Conservation (phyloP, 768 basidiomycete genomes). For the Auricularia sp. region DNA sequence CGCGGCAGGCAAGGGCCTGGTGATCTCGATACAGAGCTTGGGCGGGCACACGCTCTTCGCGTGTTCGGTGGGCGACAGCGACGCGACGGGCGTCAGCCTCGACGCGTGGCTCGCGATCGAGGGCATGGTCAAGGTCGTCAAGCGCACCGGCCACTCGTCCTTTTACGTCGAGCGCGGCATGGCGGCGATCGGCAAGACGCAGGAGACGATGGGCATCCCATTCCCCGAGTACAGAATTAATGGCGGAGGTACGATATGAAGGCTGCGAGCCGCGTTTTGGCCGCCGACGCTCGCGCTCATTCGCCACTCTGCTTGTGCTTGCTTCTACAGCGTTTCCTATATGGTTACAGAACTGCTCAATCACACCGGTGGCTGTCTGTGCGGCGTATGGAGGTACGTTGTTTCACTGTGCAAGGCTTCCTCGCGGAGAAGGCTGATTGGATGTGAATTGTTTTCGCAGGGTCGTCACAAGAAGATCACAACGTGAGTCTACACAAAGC, state of each 20-base stretch:
- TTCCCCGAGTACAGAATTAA: slow-evolving; percentile 47
- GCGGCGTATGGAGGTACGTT: slow-evolving; percentile 63
- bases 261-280: too few species aligned
- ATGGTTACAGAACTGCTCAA: slow-evolving; percentile 77
- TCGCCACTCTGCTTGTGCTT: too few species aligned
- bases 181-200: slow-evolving; percentile 71
- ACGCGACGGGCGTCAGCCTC: slow-evolving; percentile 45
- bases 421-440: too few species aligned
- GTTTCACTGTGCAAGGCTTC: not conserved
- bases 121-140: slow-evolving; percentile 64
- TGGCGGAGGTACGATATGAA: slow-evolving; percentile 57
- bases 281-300: too few species aligned
- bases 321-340: slow-evolving; percentile 59
- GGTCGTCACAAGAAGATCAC: slow-evolving; percentile 68
- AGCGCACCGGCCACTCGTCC: slow-evolving; percentile 70
- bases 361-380: slow-evolving; percentile 69
- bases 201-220: slow-evolving; percentile 57
- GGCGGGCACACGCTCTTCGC: slow-evolving; percentile 71
- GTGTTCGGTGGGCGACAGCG: slow-evolving; percentile 77
- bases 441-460: not conserved
- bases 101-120: slow-evolving; percentile 74
- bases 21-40: slow-evolving; percentile 70
- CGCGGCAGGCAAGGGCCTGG: slow-evolving; percentile 47
- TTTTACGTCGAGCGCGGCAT: slow-evolving; percentile 83
- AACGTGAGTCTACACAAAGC: slow-evolving; percentile 34